A percentile compares a stretch with the other conserved stretches of the same genome.
These are phyloP conservation scores for Raffaelea ambrosiae DNA, from an alignment of 2,329 filamentous ascomycete genomes.

Conservation along the genomic window DNA sequence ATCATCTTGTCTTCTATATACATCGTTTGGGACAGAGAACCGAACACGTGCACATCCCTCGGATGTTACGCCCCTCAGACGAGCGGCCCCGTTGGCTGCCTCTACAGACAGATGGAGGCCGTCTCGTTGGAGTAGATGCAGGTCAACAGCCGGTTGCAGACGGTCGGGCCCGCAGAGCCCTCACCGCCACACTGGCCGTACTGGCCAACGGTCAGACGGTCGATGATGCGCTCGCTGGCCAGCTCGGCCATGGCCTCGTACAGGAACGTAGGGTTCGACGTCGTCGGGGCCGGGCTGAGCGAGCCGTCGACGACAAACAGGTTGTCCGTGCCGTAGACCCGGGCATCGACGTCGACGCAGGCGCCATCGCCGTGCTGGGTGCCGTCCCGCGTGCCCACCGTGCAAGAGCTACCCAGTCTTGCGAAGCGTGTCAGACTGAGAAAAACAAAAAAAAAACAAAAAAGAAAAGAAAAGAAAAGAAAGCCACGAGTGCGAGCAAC, in stretches of 20 bases:
- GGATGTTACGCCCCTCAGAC: no score
- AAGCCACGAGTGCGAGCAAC: no score
- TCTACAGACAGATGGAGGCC: background rate
- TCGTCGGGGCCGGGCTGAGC: slow-evolving; percentile 2
- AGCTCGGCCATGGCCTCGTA: slow-evolving; percentile 1
- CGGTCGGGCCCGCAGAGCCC: background rate
- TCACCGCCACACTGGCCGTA: background rate
- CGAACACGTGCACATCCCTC: no score
- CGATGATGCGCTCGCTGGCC: slow-evolving; percentile 3
- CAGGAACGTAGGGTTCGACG: slow-evolving; percentile 1
- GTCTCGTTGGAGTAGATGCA: background rate
- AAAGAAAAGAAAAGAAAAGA: background rate
- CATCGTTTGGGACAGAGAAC: no score
- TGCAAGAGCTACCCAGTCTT: background rate
- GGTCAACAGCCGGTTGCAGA: background rate
- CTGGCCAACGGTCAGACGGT: background rate
- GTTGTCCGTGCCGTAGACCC: slow-evolving; percentile 52
- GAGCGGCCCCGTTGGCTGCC: no score
- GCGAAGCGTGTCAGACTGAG: background rate
- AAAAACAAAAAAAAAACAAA: background rate
- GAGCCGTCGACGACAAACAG: slow-evolving; percentile 54
- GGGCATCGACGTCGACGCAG: slow-evolving; percentile 43
- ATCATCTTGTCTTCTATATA: no score
- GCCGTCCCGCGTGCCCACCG: background rate
- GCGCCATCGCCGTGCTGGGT: background rate